Conservation (phyloP, 148 eudicot species). For the Chenopodium suecicum region DNA sequence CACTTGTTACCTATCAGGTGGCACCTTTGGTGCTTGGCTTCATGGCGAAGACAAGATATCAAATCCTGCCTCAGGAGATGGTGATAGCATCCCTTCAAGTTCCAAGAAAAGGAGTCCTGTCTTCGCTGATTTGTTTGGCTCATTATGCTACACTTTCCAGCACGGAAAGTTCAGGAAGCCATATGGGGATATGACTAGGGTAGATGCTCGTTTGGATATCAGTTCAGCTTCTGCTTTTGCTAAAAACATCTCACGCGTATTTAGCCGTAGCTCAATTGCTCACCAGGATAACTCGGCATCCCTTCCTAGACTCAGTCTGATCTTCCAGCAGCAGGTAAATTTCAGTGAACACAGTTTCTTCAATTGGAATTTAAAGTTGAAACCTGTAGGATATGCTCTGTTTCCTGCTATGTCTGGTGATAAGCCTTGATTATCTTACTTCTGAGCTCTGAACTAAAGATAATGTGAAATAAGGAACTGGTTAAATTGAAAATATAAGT, state of each 20-base stretch:
- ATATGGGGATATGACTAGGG: conserved; percentile 60
- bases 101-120: conserved; percentile 42
- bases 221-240: conserved; percentile 62
- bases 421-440: neutral
- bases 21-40: conserved; percentile 63
- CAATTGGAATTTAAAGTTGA: neutral
- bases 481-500: neutral
- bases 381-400: neutral
- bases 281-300: conserved; percentile 34
- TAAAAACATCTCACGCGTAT: conserved; percentile 37
- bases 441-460: neutral
- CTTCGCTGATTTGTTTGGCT: conserved; percentile 78
- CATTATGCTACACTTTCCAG: conserved; percentile 66
- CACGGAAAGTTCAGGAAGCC: conserved; percentile 69
- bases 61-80: conserved; percentile 24
- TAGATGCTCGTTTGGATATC: conserved; percentile 79
- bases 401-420: neutral
- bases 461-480: neutral
- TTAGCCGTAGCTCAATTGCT: conserved; percentile 29
- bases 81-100: conserved; percentile 12
- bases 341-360: neutral
- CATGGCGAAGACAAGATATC: conserved; percentile 36
- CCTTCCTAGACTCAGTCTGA: conserved; percentile 58
- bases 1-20: conserved; percentile 39
- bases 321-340: conserved; percentile 81